These are phyloP conservation scores for Kregervanrija pseudodelftensis DNA, from an alignment of 805 yeast species.

Conservation along the genomic window DNA sequence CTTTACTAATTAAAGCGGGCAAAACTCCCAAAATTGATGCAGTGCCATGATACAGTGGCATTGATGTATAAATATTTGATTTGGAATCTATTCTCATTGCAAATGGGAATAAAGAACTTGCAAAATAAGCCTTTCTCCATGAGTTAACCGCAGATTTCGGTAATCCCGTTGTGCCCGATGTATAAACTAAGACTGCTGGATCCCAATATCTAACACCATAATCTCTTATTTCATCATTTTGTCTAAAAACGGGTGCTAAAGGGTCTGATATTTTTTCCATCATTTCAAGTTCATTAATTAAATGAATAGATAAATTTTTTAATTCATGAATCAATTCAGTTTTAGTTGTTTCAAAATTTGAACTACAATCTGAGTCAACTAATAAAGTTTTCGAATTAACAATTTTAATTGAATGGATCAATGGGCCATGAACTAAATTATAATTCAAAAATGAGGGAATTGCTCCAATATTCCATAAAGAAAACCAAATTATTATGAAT, in stretches of 20 bases:
- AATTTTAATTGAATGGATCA: conserved; percentile 71
- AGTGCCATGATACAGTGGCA: conserved; percentile 95
- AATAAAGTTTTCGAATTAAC: conserved; percentile 60
- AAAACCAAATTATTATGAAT: conserved; percentile 72
- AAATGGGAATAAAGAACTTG: conserved; percentile 60
- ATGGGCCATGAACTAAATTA: conserved; percentile 64
- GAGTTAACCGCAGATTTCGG: conserved; percentile 93
- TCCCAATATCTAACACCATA: conserved; percentile 49
- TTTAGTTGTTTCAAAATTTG: conserved; percentile 36
- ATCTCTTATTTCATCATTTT: conserved; percentile 51
- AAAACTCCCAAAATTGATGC: conserved; percentile 83
- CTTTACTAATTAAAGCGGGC: conserved; percentile 55
- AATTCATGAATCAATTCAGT: conserved; percentile 29
- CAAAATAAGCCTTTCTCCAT: conserved; percentile 78
- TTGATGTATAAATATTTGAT: conserved; percentile 72
- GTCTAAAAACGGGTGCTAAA: conserved; percentile 43
- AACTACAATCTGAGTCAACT: conserved; percentile 53
- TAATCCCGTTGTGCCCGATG: conserved; percentile 92
- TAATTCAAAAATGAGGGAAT: conserved; percentile 81
- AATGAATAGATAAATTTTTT: conserved; percentile 21
- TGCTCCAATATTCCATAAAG: conserved; percentile 89
- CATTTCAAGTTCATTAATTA: conserved; percentile 16
- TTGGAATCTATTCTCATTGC: conserved; percentile 51
- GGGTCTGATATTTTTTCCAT: conserved; percentile 10
- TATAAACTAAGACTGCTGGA: conserved; percentile 70